Conservation (phyloP, 495 filamentous ascomycete species). For the Penicillium diatomitis region DNA sequence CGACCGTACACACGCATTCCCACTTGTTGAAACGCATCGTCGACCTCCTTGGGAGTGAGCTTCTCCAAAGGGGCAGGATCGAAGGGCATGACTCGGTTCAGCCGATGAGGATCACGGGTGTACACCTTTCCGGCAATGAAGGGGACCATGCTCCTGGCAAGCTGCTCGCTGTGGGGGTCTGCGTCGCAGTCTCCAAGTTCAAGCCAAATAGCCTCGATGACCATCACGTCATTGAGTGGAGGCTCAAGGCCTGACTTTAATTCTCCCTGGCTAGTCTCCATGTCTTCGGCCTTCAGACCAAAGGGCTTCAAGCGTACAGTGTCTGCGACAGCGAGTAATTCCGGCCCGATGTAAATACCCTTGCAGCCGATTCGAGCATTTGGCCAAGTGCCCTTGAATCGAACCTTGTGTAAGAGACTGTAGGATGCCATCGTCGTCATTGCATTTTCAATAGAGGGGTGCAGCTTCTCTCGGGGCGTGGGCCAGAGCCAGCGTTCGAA, state of each 20-base stretch:
- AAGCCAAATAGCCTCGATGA: constrained; percentile 41
- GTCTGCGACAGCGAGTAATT: constrained; percentile 45
- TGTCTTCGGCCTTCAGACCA: constrained; percentile 5
- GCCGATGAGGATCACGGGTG: constrained; percentile 28
- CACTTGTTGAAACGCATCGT: constrained; percentile 26
- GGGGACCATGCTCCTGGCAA: constrained; percentile 32
- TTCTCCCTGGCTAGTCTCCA: neutral
- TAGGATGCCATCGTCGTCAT: constrained; percentile 44
- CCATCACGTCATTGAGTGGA: constrained; percentile 41
- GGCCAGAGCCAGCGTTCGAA: constrained; percentile 39
- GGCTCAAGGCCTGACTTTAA: neutral
- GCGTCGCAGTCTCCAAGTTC: constrained; percentile 34
- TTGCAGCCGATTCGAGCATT: constrained; percentile 39
- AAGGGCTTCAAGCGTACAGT: constrained; percentile 40
- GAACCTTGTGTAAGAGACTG: constrained; percentile 41
- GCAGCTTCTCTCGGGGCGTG: constrained; percentile 28
- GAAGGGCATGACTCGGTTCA: constrained; percentile 12
- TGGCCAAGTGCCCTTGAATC: constrained; percentile 47
- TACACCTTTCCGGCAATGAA: constrained; percentile 42
- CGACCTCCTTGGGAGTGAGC: constrained; percentile 24
- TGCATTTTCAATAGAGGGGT: constrained; percentile 47
- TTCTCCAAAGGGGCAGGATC: constrained; percentile 14
- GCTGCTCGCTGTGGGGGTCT: constrained; percentile 31
- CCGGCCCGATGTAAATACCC: constrained; percentile 49
- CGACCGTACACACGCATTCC: constrained; percentile 33